Percentiles rank a stretch among this genome's conserved stretches.
These are phyloP conservation scores for Aspergillus brasiliensis DNA, from an alignment of 2,329 filamentous ascomycete genomes.

Conservation along the genomic window DNA sequence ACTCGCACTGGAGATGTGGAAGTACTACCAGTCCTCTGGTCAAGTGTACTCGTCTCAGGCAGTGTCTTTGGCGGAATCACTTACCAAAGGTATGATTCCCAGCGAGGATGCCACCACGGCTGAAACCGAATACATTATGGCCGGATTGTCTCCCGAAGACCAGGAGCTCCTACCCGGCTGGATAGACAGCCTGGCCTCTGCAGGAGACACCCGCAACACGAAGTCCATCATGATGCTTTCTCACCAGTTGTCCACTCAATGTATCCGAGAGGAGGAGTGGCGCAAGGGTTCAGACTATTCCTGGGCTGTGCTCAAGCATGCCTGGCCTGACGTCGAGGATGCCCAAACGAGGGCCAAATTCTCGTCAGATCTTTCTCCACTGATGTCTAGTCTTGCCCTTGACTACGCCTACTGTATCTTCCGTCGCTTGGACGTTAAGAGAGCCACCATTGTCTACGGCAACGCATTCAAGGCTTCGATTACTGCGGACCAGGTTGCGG, in stretches of 20 bases:
- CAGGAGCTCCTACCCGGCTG: constrained; percentile 34
- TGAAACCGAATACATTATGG: constrained; percentile 24
- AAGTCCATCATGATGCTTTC: constrained; percentile 32
- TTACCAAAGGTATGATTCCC: constrained; percentile 29
- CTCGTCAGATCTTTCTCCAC: constrained; percentile 32
- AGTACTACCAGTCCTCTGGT: constrained; percentile 35
- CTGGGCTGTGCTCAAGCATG: constrained; percentile 34
- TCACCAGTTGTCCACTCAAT: constrained; percentile 35
- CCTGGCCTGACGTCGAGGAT: constrained; percentile 36
- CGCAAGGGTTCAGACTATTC: constrained; percentile 29
- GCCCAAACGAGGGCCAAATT: constrained; percentile 32
- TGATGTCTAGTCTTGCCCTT: constrained; percentile 34
- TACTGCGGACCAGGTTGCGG: constrained; percentile 34
- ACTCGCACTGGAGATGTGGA: constrained; percentile 36
- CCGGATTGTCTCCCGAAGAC: constrained; percentile 27
- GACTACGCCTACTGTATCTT: constrained; percentile 38
- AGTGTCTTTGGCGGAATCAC: constrained; percentile 29
- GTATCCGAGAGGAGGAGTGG: constrained; percentile 37
- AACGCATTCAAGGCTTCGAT: constrained; percentile 38
- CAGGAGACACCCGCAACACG: constrained; percentile 21
- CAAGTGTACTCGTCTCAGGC: constrained; percentile 35
- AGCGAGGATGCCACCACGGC: constrained; percentile 10
- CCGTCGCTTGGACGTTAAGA: constrained; percentile 33
- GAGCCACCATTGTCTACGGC: constrained; percentile 34
- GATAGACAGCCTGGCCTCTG: constrained; percentile 36